Evolutionary conservation across 2,329 filamentous ascomycete species (phyloP).

Genomic region (Neonectria neomacrospora): DNA sequence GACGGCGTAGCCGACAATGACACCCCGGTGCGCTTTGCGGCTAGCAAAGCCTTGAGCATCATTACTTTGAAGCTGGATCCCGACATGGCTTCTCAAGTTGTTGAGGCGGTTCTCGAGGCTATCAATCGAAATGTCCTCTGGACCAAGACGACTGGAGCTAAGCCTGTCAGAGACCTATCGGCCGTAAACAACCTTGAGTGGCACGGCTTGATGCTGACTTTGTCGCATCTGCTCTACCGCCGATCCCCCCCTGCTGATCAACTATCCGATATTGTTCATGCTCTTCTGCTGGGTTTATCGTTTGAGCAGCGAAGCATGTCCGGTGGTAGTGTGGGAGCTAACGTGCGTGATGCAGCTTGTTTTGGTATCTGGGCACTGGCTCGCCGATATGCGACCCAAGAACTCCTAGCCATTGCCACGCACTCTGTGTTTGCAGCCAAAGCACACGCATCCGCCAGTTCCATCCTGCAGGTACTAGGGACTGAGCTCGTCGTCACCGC

Average conservation of each 20-base stretch:
- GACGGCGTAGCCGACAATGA: conserved; percentile 85
- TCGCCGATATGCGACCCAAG: conserved; percentile 83
- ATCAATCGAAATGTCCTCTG: conserved; percentile 69
- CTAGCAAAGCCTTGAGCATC: conserved; percentile 91
- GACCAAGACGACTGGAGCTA: conserved; percentile 53
- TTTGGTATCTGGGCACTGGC: conserved; percentile 96
- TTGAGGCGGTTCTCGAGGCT: conserved; percentile 84
- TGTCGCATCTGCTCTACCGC: conserved; percentile 88
- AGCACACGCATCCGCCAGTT: conserved; percentile 50
- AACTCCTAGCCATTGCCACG: conserved; percentile 73
- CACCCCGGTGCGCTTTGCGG: conserved; percentile 88
- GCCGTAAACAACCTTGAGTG: conserved; percentile 85
- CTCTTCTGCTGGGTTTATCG: conserved; percentile 80
- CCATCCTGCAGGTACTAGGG: conserved; percentile 80
- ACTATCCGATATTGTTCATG: conserved; percentile 78
- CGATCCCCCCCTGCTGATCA: conserved; percentile 78
- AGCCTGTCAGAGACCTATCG: conserved; percentile 69
- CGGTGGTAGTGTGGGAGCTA: conserved; percentile 86
- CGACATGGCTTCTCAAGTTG: conserved; percentile 86
- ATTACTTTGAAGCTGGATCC: conserved; percentile 82
- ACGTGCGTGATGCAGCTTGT: conserved; percentile 93
- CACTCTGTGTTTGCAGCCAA: conserved; percentile 56
- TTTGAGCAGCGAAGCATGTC: conserved; percentile 91
- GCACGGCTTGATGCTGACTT: conserved; percentile 90
- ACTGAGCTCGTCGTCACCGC: conserved; percentile 84